Percentiles rank a stretch among this genome's conserved stretches.
These are phyloP conservation scores for Botrytis squamosa DNA, from an alignment of 2,329 filamentous ascomycete genomes.

Conservation along the genomic window DNA sequence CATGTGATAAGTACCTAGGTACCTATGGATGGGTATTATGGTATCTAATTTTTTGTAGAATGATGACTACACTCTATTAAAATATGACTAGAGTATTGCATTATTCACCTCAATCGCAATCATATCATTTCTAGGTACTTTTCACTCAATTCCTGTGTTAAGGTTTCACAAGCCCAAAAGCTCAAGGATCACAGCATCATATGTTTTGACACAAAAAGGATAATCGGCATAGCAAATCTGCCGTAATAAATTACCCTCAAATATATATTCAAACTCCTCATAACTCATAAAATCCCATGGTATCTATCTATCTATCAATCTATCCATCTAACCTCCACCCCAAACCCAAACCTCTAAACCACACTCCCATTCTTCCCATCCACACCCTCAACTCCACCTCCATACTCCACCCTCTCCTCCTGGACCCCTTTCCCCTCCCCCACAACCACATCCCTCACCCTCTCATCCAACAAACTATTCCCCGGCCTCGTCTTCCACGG, in stretches of 20 bases:
- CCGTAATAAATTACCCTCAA: neutral
- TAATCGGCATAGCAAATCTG: no score
- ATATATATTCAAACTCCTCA: neutral
- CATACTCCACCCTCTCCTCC: constrained; percentile 3
- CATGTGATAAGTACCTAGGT: no score
- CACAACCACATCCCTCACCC: constrained; percentile 26
- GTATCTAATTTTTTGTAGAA: neutral
- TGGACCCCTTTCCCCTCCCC: constrained; percentile 1
- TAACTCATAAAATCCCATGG: neutral
- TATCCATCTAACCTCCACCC: neutral
- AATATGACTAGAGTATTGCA: neutral
- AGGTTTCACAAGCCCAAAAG: neutral
- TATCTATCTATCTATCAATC: neutral
- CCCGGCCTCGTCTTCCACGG: constrained; percentile 33
- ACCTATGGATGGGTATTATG: no score
- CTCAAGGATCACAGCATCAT: neutral
- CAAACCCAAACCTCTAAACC: neutral
- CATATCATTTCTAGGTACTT: neutral
- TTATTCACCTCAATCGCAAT: neutral
- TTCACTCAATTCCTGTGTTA: no score
- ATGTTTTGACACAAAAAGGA: no score
- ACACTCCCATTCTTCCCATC: neutral
- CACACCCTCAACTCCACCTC: neutral
- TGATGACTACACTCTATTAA: neutral
- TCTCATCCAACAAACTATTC: constrained; percentile 25